Percentiles rank a stretch among this genome's conserved stretches.
phyloP scores from a whole-genome alignment of 148 eudicot genomes.

The Cornus controversa region DNA sequence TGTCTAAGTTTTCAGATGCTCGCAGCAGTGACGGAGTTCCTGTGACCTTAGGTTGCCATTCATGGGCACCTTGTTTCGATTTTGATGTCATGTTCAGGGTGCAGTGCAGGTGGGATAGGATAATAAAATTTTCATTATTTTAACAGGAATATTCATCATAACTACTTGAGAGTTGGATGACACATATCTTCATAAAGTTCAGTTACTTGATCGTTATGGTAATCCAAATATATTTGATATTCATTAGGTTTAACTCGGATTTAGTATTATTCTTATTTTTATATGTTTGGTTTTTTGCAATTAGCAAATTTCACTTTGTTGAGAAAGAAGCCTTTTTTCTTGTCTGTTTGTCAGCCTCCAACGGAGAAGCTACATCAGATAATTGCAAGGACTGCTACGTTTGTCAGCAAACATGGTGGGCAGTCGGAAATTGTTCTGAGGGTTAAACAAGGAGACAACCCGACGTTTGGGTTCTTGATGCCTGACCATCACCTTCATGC shows the following conservation, averaged over 20 bases:
- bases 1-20: conserved; percentile 99
- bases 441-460: conserved; percentile 98
- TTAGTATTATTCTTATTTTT: conserved; percentile 9
- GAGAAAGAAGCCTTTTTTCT: conserved; percentile 13
- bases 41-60: conserved; percentile 86
- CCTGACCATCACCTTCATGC: conserved; percentile 92
- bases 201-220: conserved; percentile 38
- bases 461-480: conserved; percentile 97
- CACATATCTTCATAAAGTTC: conserved; percentile 36
- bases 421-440: conserved; percentile 94
- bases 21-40: conserved; percentile 85
- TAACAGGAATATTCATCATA: conserved; percentile 40
- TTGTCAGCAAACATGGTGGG: conserved; percentile 86
- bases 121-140: conserved; percentile 42
- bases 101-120: conserved; percentile 99
- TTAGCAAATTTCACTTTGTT: conserved; percentile 8
- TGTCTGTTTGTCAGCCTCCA: conserved; percentile 66
- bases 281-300: conserved; percentile 3
- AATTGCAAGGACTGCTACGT: conserved; percentile 90
- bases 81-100: conserved; percentile 83
- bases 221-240: conserved; percentile 20
- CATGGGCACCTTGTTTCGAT: conserved; percentile 85
- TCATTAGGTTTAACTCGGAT: background rate
- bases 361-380: conserved; percentile 93
- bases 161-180: conserved; percentile 53